Percentiles rank a stretch among this genome's conserved stretches.
These are phyloP conservation scores for Tausonia pullulans DNA, from an alignment of 1,284 basidiomycete genomes.

Conservation along the genomic window DNA sequence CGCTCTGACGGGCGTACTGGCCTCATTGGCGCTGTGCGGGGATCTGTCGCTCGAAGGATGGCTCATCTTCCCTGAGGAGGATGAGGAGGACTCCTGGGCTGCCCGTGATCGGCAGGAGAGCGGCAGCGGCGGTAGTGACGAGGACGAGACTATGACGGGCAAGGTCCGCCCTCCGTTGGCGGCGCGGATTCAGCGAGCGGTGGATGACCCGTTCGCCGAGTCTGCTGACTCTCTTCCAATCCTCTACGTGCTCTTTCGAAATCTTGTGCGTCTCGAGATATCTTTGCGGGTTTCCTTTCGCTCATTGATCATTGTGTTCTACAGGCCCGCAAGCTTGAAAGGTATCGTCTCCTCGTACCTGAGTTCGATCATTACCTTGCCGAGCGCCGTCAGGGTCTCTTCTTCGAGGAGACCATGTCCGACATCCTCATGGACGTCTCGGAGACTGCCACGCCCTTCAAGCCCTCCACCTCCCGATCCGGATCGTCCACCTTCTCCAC, in stretches of 20 bases:
- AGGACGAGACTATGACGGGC: no score
- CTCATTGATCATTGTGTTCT: conserved; percentile 17
- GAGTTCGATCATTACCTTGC: conserved; percentile 73
- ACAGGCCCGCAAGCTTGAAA: conserved; percentile 46
- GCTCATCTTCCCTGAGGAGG: conserved; percentile 40
- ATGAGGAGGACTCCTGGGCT: conserved; percentile 34
- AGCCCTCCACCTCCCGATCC: not conserved
- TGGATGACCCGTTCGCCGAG: conserved; percentile 27
- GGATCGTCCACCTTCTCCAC: no score
- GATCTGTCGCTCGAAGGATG: conserved; percentile 77
- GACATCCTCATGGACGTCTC: conserved; percentile 64
- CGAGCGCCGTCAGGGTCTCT: conserved; percentile 75
- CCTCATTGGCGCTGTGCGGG: conserved; percentile 67
- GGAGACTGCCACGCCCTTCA: conserved; percentile 16
- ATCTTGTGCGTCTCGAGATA: conserved; percentile 45
- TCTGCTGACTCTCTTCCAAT: conserved; percentile 48
- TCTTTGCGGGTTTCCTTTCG: conserved; percentile 13
- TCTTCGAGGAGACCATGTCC: conserved; percentile 84
- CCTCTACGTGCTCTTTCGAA: conserved; percentile 63
- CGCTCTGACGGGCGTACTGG: conserved; percentile 68
- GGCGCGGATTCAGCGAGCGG: no score
- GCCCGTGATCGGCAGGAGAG: conserved; percentile 34
- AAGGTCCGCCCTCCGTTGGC: no score
- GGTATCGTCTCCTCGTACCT: conserved; percentile 59
- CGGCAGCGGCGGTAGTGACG: no score